phyloP scores from a whole-genome alignment of 1,284 basidiomycete species.

The Leccinum variabile region DNA sequence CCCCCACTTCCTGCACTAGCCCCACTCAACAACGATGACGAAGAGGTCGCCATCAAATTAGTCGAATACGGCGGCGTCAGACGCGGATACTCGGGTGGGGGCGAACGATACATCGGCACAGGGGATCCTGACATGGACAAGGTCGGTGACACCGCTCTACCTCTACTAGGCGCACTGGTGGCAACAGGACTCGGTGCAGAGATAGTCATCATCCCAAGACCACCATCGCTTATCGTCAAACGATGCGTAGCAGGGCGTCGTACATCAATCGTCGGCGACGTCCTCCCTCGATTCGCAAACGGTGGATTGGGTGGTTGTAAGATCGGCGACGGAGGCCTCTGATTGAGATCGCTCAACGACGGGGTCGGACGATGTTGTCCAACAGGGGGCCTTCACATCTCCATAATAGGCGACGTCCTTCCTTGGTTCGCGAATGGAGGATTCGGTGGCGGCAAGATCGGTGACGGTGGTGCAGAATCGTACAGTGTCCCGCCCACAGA shows the following conservation, averaged over 20 bases:
- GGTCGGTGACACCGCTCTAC: slow-evolving; percentile 2
- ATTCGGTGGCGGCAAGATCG: slow-evolving; percentile 30
- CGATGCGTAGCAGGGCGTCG: slow-evolving; percentile 5
- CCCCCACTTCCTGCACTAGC: slow-evolving; percentile 3
- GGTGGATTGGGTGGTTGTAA: slow-evolving; percentile 29
- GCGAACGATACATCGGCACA: slow-evolving; percentile 29
- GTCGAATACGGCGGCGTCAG: slow-evolving; percentile 33
- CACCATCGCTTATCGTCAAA: slow-evolving; percentile 9
- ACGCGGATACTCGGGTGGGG: slow-evolving; percentile 40
- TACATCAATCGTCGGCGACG: slow-evolving; percentile 10
- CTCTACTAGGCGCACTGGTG: neutral
- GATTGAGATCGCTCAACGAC: neutral
- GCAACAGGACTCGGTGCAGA: slow-evolving; percentile 5
- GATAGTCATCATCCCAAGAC: slow-evolving; percentile 18
- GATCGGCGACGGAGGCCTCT: slow-evolving; percentile 31
- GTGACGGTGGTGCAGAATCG: slow-evolving; percentile 27
- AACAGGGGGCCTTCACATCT: slow-evolving; percentile 7
- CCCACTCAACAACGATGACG: slow-evolving; percentile 34
- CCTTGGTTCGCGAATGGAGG: slow-evolving; percentile 31
- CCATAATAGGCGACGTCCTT: slow-evolving; percentile 5
- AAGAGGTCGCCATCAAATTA: slow-evolving; percentile 34
- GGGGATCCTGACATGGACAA: neutral
- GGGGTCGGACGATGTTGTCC: slow-evolving; percentile 1
- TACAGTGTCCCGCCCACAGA: slow-evolving; percentile 5
- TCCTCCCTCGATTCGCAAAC: slow-evolving; percentile 24